phyloP scores from a whole-genome alignment of 257 asterid species.

The Solanum gracilifrons region DNA sequence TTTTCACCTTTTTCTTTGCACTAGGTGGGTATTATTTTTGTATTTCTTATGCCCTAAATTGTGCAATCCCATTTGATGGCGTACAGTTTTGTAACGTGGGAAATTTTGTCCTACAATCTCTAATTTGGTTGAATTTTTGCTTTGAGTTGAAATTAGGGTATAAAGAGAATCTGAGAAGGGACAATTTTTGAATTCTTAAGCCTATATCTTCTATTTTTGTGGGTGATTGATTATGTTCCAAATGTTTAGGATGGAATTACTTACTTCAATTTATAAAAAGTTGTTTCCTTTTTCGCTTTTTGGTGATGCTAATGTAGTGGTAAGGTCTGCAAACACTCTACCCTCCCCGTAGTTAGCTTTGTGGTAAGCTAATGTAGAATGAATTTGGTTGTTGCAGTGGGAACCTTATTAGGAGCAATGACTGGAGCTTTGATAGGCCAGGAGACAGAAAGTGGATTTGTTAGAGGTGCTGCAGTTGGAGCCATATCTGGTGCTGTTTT shows the following conservation, averaged over 20 bases:
- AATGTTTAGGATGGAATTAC: background rate
- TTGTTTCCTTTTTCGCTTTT: background rate
- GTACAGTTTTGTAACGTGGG: background rate
- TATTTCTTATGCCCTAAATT: background rate
- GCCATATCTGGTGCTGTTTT: constrained; percentile 99
- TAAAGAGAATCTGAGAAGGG: background rate
- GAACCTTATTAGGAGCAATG: constrained; percentile 88
- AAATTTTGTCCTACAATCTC: background rate
- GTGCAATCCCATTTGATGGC: background rate
- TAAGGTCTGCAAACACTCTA: background rate
- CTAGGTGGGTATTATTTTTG: constrained; percentile 34
- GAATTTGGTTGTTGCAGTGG: constrained; percentile 43
- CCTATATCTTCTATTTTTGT: background rate
- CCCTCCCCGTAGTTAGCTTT: background rate
- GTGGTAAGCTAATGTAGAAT: background rate
- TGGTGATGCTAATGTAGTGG: background rate
- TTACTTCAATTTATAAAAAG: background rate
- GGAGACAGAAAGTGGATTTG: constrained; percentile 93
- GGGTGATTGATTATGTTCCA: background rate
- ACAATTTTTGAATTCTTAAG: background rate
- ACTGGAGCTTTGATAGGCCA: constrained; percentile 97
- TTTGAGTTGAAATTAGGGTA: background rate
- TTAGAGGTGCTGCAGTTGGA: constrained; percentile 95
- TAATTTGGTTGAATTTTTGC: background rate
- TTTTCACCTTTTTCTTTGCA: constrained; percentile 89